Conservation (phyloP, 2,329 filamentous ascomycete genomes). For the Xylaria sp. region DNA sequence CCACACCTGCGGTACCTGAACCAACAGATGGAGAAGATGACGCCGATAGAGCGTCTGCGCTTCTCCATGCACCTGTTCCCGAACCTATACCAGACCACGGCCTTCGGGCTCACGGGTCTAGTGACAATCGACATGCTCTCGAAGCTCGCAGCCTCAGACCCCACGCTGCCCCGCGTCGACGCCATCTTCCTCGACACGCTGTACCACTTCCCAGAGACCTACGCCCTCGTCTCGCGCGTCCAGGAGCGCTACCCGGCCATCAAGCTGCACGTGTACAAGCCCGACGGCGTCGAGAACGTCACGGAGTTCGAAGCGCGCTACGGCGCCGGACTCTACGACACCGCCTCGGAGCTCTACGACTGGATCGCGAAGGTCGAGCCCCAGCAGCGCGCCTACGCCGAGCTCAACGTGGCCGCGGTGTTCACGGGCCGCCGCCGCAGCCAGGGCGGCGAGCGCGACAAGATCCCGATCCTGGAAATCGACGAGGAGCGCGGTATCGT, state of each 20-base stretch:
- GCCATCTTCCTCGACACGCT: constrained; percentile 86
- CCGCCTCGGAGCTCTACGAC: constrained; percentile 90
- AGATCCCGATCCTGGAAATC: constrained; percentile 90
- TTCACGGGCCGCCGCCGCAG: constrained; percentile 91
- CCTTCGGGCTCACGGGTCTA: constrained; percentile 83
- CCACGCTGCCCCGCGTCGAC: constrained; percentile 69
- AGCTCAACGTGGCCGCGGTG: constrained; percentile 88
- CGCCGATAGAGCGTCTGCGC: constrained; percentile 89
- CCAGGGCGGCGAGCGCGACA: constrained; percentile 91
- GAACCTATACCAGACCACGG: constrained; percentile 86
- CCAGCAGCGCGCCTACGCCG: constrained; percentile 87
- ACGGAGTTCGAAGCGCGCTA: constrained; percentile 85
- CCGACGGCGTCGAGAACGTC: constrained; percentile 76
- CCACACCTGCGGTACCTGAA: constrained; percentile 92
- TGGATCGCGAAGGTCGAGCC: constrained; percentile 98
- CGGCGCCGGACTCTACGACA: constrained; percentile 86
- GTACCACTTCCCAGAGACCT: constrained; percentile 83
- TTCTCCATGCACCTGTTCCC: constrained; percentile 94
- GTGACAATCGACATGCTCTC: constrained; percentile 88
- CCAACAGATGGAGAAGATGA: constrained; percentile 84
- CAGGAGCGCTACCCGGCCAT: constrained; percentile 80
- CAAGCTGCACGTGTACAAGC: constrained; percentile 90
- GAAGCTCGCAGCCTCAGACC: constrained; percentile 73
- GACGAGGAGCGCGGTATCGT: constrained; percentile 88
- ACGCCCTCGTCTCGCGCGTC: constrained; percentile 78